phyloP scores from a whole-genome alignment of 352 stramenopile species.

The Globisporangium sylvaticum region DNA sequence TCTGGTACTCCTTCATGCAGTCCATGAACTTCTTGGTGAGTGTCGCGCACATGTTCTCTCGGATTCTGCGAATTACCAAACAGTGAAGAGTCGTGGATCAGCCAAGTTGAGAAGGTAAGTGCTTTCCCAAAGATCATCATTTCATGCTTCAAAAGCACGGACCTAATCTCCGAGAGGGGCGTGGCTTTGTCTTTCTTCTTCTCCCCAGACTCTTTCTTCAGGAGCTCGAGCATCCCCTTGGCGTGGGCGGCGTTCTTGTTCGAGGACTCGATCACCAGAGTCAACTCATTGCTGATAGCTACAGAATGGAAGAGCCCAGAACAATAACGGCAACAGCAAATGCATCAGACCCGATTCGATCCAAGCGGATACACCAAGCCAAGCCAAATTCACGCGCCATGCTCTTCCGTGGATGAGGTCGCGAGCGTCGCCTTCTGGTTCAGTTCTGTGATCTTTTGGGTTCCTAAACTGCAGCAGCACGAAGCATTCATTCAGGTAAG shows the following conservation, averaged over 20 bases:
- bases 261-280: constrained; percentile 87
- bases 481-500: not conserved
- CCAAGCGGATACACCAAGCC: not conserved
- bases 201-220: constrained; percentile 95
- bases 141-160: constrained; percentile 3
- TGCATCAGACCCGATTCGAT: not conserved
- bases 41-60: constrained; percentile 97
- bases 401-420: constrained; percentile 91
- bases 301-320: not conserved
- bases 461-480: constrained; percentile 57
- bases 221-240: constrained; percentile 80
- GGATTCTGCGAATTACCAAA: constrained; percentile 57
- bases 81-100: not conserved
- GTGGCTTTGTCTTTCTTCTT: constrained; percentile 90
- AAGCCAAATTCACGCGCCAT: constrained; percentile 27
- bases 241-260: constrained; percentile 91
- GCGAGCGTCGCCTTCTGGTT: constrained; percentile 93
- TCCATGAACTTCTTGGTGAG: constrained; percentile 98
- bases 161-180: constrained; percentile 66
- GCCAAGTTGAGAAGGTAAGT: not conserved
- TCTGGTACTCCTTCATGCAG: constrained; percentile 98
- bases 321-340: not conserved
- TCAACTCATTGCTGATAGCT: constrained; percentile 90
- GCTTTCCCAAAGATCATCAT: not conserved
- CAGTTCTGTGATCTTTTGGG: constrained; percentile 89